phyloP scores from a whole-genome alignment of 129 eudicot genomes.

The Daucus carota region DH1_v3.0 NC_030383.2:46534501-46535000 shows the following conservation, averaged over 20 bases:
- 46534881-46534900: conserved; percentile 14
- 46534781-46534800: not conserved
- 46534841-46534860: not conserved
- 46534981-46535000: conserved; percentile 42
- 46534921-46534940: conserved; percentile 24
- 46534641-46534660: not conserved
- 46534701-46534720: not conserved
- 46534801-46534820: not conserved
- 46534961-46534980: conserved; percentile 46
- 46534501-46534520: not conserved
- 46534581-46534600: conserved; percentile 6
- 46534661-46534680: not conserved
- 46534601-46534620: not conserved
- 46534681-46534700: not conserved
- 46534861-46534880: not conserved
- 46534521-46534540: not conserved
- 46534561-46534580: not conserved
- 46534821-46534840: not conserved
- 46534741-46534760: not conserved
- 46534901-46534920: conserved; percentile 26
- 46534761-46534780: not conserved
- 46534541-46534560: not conserved
- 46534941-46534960: conserved; percentile 27
- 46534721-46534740: not conserved
- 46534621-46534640: conserved; percentile 5